A percentile compares a stretch with the other conserved stretches of the same genome.
phyloP scores from a whole-genome alignment of 2,329 filamentous ascomycete species.

The Diaporthe helianthi region DNA sequence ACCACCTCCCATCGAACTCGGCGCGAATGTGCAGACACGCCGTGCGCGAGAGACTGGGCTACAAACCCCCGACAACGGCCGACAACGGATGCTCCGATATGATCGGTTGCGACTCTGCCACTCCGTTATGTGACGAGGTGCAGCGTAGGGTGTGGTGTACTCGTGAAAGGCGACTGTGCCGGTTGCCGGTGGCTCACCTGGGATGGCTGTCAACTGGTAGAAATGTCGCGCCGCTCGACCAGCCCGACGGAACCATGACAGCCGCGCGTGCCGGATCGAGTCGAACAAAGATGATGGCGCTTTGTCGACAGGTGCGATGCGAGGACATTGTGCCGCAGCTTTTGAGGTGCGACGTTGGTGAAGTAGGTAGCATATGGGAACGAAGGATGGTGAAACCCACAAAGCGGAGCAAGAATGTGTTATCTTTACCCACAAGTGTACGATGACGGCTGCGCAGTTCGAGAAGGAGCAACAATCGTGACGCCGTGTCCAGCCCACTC shows the following conservation, averaged over 20 bases:
- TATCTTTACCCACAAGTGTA: slow-evolving; percentile 14
- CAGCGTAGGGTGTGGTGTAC: neutral
- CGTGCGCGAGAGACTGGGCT: slow-evolving; percentile 11
- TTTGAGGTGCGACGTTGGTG: neutral
- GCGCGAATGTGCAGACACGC: neutral
- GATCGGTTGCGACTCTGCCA: slow-evolving; percentile 13
- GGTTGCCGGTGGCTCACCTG: neutral
- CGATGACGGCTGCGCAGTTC: slow-evolving; percentile 15
- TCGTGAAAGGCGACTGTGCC: neutral
- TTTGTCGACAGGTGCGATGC: neutral
- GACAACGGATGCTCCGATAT: slow-evolving; percentile 1
- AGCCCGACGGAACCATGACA: neutral
- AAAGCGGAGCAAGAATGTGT: neutral
- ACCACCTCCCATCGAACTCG: neutral
- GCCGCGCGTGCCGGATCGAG: neutral
- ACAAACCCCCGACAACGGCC: neutral
- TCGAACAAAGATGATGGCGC: neutral
- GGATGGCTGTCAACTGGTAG: neutral
- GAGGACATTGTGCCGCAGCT: neutral
- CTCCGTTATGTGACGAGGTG: neutral
- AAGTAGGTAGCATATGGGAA: neutral
- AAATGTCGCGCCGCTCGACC: neutral
- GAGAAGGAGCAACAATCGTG: neutral
- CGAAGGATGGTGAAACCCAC: neutral
- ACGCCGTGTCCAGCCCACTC: slow-evolving; percentile 7